These are phyloP conservation scores for Epichloe brachyelytri DNA, from an alignment of 2,329 filamentous ascomycete species.

Conservation along the genomic window DNA sequence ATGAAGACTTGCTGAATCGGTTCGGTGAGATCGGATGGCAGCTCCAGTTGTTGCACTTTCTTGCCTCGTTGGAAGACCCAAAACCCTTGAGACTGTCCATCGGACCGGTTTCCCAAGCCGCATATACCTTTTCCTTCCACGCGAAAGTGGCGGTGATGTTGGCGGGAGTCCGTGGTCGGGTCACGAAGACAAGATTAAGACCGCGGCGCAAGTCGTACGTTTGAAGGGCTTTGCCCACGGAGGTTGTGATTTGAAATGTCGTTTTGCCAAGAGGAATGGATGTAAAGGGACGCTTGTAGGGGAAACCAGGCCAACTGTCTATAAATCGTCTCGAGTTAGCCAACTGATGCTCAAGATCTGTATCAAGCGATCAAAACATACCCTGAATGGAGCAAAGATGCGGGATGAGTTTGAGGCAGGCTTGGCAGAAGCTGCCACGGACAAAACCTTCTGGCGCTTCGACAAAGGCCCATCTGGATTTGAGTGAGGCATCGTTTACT, in stretches of 20 bases:
- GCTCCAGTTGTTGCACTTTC: constrained; percentile 61
- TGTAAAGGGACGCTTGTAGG: constrained; percentile 79
- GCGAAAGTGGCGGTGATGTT: constrained; percentile 76
- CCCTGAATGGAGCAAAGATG: constrained; percentile 88
- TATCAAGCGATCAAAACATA: constrained; percentile 31
- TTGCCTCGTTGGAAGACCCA: constrained; percentile 92
- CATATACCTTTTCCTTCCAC: constrained; percentile 77
- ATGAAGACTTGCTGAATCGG: constrained; percentile 66
- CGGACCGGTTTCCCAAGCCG: constrained; percentile 62
- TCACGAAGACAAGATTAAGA: constrained; percentile 86
- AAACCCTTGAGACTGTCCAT: constrained; percentile 49
- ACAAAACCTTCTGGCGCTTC: constrained; percentile 63
- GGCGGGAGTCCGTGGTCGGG: constrained; percentile 74
- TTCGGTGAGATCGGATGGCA: constrained; percentile 52
- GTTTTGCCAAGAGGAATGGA: constrained; percentile 81
- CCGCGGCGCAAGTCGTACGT: constrained; percentile 90
- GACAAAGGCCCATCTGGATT: constrained; percentile 48
- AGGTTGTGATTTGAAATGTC: constrained; percentile 95
- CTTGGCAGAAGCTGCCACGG: constrained; percentile 23
- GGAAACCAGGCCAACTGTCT: constrained; percentile 90
- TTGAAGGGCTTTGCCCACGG: constrained; percentile 77
- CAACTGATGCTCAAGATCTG: neutral
- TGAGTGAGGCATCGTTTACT: constrained; percentile 39
- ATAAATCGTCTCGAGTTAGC: constrained; percentile 3
- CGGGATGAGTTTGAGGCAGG: constrained; percentile 45